Evolutionary conservation across 2,329 filamentous ascomycete species (phyloP), one percentile per base, ranked within the genome.

Genomic region (Colletotrichum orchidophilum): DNA sequence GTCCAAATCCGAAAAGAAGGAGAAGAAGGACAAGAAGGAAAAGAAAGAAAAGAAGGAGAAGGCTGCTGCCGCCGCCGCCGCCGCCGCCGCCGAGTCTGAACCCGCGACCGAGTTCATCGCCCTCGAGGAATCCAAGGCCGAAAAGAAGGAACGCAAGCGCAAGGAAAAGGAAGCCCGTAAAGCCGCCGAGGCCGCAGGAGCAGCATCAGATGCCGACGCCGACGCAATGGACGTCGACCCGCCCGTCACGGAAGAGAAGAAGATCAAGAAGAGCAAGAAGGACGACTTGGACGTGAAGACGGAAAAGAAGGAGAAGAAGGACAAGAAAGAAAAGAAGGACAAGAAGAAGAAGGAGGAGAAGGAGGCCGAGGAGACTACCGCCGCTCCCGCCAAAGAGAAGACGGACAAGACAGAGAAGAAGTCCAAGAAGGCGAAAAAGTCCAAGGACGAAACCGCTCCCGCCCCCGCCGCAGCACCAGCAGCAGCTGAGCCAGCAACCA

Each of bases 381-480:
- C n/a, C 39, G 54, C 70, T 29, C 66, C 73, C 3, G 49, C 58
- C n/a, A 63, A 68, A 35, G 73, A 73, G 68, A 75, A 71, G n/a
- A 63, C 73, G n/a, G 67, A 58, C 5, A 69, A 75, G 66, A 66
- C 75, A 50, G 68, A 73, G 24, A 70, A 74, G 35, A 76, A 77
- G 60, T 75, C 66, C 66, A 80, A 78, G 69, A 77, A 79, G 55
- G 79, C 80, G 66, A 81, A 81, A 69, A 82, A 83, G 58, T 76
- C 76, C 68, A 77, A 80, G 71, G 80, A 80, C 55, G 75, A 78
- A 35, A 78, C 80, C 50, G 63, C 68, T 31, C 63, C 65, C 54
- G 35, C 74, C 39, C 57, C 58, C 46, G 12, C 52, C 11, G 33
- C 26, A 12, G 67, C 59, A 29, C 21, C 27, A n/a, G 64, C 67